Conservation (phyloP, 441 rosid species). For the Melastoma candidum region DNA sequence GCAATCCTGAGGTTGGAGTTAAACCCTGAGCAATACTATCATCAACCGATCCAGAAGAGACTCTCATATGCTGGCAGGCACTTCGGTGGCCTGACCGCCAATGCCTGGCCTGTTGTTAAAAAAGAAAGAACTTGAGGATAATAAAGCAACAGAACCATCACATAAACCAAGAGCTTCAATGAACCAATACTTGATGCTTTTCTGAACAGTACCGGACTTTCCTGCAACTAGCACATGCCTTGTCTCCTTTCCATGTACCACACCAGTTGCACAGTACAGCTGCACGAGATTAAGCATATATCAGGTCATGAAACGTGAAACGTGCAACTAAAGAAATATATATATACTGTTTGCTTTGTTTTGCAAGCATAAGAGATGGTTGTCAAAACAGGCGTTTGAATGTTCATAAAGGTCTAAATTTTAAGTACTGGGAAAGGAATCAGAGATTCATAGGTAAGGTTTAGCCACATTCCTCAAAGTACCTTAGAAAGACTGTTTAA, state of each 20-base stretch:
- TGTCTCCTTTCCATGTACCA: constrained; percentile 94
- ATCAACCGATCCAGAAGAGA: constrained; percentile 22
- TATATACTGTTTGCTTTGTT: no score
- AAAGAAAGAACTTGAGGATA: constrained; percentile 5
- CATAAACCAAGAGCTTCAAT: background rate
- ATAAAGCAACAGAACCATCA: background rate
- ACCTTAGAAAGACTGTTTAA: no score
- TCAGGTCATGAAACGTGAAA: background rate
- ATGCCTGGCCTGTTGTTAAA: constrained; percentile 42
- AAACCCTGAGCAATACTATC: constrained; percentile 21
- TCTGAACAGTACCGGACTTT: constrained; percentile 58
- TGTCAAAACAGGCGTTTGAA: background rate
- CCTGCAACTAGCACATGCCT: constrained; percentile 65
- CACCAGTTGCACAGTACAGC: constrained; percentile 80
- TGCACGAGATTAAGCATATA: constrained; percentile 17
- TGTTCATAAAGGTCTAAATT: background rate
- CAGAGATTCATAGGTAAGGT: no score
- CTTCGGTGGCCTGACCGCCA: constrained; percentile 56
- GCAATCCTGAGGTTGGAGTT: constrained; percentile 21
- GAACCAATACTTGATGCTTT: constrained; percentile 56
- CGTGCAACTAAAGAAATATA: background rate
- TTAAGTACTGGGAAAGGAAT: no score
- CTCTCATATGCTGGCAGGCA: constrained; percentile 42
- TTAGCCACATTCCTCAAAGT: no score
- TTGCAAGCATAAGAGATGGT: no score